These are phyloP conservation scores for Salix brachista DNA, from an alignment of 345 rosid genomes.

Conservation along the genomic window DNA sequence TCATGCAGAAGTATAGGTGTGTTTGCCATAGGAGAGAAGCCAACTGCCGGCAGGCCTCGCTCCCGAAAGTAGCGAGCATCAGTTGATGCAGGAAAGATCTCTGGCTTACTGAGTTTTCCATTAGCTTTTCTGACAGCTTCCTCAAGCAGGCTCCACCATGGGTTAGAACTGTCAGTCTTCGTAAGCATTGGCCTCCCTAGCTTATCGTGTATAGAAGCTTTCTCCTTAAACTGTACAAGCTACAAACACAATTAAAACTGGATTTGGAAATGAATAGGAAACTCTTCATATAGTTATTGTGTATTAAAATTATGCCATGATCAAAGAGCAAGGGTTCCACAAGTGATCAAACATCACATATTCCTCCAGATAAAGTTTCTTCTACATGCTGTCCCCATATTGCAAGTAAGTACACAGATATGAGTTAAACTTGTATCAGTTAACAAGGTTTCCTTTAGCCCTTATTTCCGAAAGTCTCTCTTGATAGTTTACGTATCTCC, in stretches of 20 bases:
- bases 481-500: background rate
- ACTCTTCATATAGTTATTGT: background rate
- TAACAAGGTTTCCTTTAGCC: background rate
- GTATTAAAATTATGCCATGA: background rate
- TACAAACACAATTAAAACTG: slow-evolving; percentile 21
- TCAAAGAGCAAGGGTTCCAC: background rate
- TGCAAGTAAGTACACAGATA: background rate
- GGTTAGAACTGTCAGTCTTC: slow-evolving; percentile 62
- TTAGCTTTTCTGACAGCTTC: slow-evolving; percentile 68
- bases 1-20: slow-evolving; percentile 87
- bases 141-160: slow-evolving; percentile 84
- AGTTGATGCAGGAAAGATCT: slow-evolving; percentile 87
- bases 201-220: slow-evolving; percentile 30
- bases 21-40: slow-evolving; percentile 89
- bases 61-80: slow-evolving; percentile 74
- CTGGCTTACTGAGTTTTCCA: slow-evolving; percentile 66
- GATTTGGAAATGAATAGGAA: background rate
- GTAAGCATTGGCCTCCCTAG: slow-evolving; percentile 58
- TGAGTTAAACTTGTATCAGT: background rate
- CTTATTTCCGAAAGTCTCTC: background rate
- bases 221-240: slow-evolving; percentile 82
- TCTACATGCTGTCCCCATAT: background rate
- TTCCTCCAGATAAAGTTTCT: background rate
- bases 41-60: slow-evolving; percentile 72
- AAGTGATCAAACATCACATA: background rate